A percentile compares a stretch with the other conserved stretches of the same genome.
Conservation (phyloP, 2,329 filamentous ascomycete species). For the Truncatella angustata region DNA sequence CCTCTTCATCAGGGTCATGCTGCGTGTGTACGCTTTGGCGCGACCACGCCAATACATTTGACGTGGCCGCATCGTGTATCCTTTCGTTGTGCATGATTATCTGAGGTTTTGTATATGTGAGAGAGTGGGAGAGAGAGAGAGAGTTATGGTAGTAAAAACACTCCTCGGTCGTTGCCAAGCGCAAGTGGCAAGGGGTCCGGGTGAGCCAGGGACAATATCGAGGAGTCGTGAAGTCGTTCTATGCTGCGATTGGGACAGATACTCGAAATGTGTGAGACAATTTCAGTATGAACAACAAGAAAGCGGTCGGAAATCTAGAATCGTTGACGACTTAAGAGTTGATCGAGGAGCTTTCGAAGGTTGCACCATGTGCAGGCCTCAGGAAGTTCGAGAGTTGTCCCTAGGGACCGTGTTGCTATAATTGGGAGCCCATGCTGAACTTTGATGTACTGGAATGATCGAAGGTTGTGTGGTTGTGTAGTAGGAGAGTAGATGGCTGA, state of each 20-base stretch:
- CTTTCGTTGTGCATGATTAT: slow-evolving; percentile 35
- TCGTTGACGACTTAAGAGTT: slow-evolving; percentile 10
- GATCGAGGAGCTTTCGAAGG: slow-evolving; percentile 12
- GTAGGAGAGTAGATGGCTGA: neutral
- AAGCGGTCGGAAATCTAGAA: neutral
- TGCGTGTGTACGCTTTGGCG: slow-evolving; percentile 42
- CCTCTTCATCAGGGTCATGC: slow-evolving; percentile 55
- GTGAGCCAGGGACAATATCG: neutral
- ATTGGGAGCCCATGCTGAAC: slow-evolving; percentile 26
- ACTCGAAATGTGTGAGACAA: neutral
- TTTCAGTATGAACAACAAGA: neutral
- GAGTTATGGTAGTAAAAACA: neutral
- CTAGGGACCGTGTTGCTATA: slow-evolving; percentile 42
- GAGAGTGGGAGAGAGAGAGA: too few species aligned
- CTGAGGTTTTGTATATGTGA: too few species aligned
- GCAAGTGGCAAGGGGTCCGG: slow-evolving; percentile 1
- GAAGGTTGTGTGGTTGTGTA: slow-evolving; percentile 1
- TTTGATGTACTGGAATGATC: neutral
- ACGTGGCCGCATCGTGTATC: slow-evolving; percentile 35
- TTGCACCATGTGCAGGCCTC: slow-evolving; percentile 22
- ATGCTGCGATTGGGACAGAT: neutral
- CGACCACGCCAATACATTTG: slow-evolving; percentile 45
- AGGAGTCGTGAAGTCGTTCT: neutral
- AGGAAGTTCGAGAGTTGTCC: slow-evolving; percentile 31
- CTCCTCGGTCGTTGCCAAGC: neutral